Percentiles rank a stretch among this genome's conserved stretches.
Evolutionary conservation across 1,139 yeast species (phyloP).

Genomic region (Sugiyamaella paludigena): DNA sequence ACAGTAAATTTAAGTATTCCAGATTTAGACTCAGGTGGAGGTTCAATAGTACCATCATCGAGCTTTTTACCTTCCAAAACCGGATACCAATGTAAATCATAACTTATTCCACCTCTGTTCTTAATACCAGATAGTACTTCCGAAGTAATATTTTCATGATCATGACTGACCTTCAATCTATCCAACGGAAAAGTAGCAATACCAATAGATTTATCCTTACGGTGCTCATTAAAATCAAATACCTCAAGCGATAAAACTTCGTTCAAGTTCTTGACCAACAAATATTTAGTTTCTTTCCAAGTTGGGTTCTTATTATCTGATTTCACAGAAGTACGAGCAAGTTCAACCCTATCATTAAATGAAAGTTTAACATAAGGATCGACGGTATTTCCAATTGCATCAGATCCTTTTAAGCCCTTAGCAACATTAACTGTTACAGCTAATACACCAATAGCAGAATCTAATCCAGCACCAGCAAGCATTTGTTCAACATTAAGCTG

Average conservation of each 20-base stretch:
- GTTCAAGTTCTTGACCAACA: constrained; percentile 70
- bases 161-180: constrained; percentile 52
- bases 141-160: constrained; percentile 51
- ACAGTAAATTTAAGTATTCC: constrained; percentile 78
- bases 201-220: constrained; percentile 83
- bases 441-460: constrained; percentile 83
- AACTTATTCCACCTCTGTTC: constrained; percentile 69
- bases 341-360: constrained; percentile 45
- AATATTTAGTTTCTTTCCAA: constrained; percentile 77
- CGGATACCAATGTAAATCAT: constrained; percentile 74
- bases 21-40: constrained; percentile 90
- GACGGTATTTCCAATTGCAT: constrained; percentile 68
- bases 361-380: constrained; percentile 82
- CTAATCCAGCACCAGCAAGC: constrained; percentile 76
- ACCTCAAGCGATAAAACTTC: constrained; percentile 74
- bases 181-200: constrained; percentile 73
- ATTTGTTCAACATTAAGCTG: constrained; percentile 90
- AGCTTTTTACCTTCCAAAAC: constrained; percentile 70
- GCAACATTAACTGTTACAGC: constrained; percentile 68
- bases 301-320: constrained; percentile 65
- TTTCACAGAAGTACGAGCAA: constrained; percentile 66
- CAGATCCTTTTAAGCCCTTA: constrained; percentile 63
- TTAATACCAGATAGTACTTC: constrained; percentile 72
- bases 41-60: constrained; percentile 81
- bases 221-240: constrained; percentile 69